Evolutionary conservation across 140 eudicot species (phyloP), one percentile per base, ranked within the genome.

Genomic region (Flaveria floridana): DNA sequence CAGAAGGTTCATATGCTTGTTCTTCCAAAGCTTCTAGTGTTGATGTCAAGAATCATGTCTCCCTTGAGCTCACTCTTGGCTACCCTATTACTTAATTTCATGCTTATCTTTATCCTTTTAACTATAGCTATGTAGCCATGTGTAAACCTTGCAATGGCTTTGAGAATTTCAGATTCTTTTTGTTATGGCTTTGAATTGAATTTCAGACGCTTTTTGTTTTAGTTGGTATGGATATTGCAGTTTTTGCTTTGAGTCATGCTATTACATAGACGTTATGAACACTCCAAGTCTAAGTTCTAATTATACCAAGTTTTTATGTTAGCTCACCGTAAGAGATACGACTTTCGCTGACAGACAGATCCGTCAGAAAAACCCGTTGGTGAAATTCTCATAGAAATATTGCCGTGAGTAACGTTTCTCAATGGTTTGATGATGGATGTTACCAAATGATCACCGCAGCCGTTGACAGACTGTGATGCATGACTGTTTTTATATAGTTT

Each of bases 21-120:
- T 51, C 57, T 51, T 51, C 18, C 19, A 16, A 51, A 51, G 57
- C 57, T 51, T 51, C 57, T 12, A n/a, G 57, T 51, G 57, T 51
- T 3, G 57, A 51, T 51, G 18, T 15, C 20, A 51, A 51, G 57
- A 13, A 34, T 34, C 41, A 51, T 51, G 20, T 51, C 18, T 51
- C 57, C 57, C 57, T 51, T 51, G 57, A 51, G 57, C 57, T 51
- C 57, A 51, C 57, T 51, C 57, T 51, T 51, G 57, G 20, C 57
- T 15, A 51, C 19, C n/a, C 20, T 51, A 13, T 44, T 44, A 44
- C 50, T 51, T 51, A 51, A 51, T 51, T 51, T 51, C 18, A 4
- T 51, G 57, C n/a, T 51, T 14, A 13, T 15, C 15, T 3, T 51
- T 12, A 51, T 5, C 57, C 57, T 51, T 51, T 51, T 51, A n/a